Evolutionary conservation across 805 yeast genomes (phyloP), one percentile per base, ranked within the genome.

Genomic region (Metahyphopichia silvanorum): DNA sequence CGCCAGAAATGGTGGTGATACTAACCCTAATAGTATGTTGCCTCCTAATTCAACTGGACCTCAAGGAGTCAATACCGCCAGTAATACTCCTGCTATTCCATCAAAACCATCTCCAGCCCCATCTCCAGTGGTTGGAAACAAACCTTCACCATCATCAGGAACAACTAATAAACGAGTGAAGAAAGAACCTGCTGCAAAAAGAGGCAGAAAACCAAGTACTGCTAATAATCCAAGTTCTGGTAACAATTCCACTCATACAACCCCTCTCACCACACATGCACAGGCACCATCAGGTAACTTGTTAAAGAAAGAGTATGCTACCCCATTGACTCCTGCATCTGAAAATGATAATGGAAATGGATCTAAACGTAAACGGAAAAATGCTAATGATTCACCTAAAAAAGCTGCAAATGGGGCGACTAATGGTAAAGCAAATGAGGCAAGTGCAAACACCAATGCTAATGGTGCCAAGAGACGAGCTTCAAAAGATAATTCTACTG

Each of bases 261-360:
- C 38, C 6, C 26, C 32, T 4, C 22, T 25, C 25, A 35, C 29
- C 16, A 36, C 41, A 5, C 40, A 41, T 18, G 14, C 25, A 20
- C 30, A 15, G 6, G 14, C 30, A 6, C 28, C 41, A 4, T 38
- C 34, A 23, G 38, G 18, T 26, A 16, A 20, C 21, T 49, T 51
- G 24, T 42, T 53, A n/a, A 63, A 63, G 38, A 61, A 62, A 40
- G 70, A 64, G 26, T 55, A 57, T 37, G 46, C 58, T 8, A 51
- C 63, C 3, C 70, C 71, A 2, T 51, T 63, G 16, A 66, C 71
- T 0, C 71, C 71, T 8, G 58, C 66, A 1, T 61, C 69, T 6
- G 71, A 66, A 29, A 46, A 57, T 4, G 58, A 55, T 12, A 39
- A 34, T 31, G 55, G 47, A 15, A 28, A 42, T 19, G 32, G 31